Percentiles rank a stretch among this genome's conserved stretches.
These are phyloP conservation scores for Oryza glaberrima DNA, from an alignment of 176 grass and related monocot genomes.

Conservation along the genomic window DNA sequence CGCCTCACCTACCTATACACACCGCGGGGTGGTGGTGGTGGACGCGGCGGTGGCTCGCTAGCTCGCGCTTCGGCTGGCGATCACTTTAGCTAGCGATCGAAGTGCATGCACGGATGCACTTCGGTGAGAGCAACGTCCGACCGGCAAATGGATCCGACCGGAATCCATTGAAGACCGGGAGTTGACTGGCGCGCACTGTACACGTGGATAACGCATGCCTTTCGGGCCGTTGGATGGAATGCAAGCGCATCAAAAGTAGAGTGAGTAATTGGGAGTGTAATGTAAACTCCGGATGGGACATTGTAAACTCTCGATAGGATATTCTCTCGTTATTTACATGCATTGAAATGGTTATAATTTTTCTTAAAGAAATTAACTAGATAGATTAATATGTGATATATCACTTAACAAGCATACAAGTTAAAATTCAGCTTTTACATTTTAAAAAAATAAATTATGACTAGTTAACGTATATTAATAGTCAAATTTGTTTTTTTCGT, in stretches of 20 bases:
- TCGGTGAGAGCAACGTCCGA: constrained; percentile 36
- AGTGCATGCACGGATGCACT: constrained; percentile 29
- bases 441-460: no score
- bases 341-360: no score
- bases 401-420: no score
- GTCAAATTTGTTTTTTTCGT: no score
- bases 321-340: no score
- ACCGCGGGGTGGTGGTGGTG: neutral
- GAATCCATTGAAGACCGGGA: constrained; percentile 1
- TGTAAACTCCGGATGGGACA: no score
- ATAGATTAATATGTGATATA: no score
- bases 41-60: constrained; percentile 15
- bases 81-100: neutral
- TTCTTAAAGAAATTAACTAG: no score
- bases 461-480: no score
- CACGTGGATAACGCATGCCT: neutral
- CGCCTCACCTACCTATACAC: constrained; percentile 20
- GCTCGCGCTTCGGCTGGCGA: neutral
- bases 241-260: neutral
- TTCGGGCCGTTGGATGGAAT: neutral
- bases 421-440: no score
- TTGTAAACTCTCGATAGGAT: no score
- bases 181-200: neutral
- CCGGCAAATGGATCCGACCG: neutral
- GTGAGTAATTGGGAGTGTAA: no score